Conservation (phyloP, 148 eudicot genomes). For the Amaranthus hypochondriacus region DNA sequence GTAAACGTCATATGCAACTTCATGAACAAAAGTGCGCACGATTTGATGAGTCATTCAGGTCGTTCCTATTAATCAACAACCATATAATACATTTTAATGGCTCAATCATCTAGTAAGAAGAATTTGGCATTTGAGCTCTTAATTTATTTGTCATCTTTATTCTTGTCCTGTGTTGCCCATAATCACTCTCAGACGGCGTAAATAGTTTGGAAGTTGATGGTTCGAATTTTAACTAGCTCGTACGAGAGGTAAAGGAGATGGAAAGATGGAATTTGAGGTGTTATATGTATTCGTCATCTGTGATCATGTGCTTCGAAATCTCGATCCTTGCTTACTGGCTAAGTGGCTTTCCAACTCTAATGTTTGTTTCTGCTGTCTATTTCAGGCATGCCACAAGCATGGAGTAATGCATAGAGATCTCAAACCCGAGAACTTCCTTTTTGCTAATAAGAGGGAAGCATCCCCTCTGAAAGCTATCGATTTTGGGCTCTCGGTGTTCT, state of each 20-base stretch:
- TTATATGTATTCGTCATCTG: background rate
- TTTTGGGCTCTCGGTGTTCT: constrained; percentile 48
- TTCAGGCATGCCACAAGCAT: constrained; percentile 39
- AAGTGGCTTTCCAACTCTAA: background rate
- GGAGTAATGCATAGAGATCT: constrained; percentile 50
- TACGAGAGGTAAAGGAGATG: no score
- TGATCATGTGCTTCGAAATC: background rate
- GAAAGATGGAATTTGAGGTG: no score
- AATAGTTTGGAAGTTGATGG: background rate
- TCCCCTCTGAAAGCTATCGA: constrained; percentile 44
- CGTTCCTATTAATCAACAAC: no score
- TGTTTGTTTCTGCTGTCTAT: background rate
- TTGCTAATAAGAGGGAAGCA: constrained; percentile 40
- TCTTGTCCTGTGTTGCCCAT: background rate
- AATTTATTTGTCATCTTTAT: no score
- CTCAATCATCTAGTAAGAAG: no score
- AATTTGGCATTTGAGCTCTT: no score
- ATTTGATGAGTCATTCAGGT: no score
- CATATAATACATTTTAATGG: no score
- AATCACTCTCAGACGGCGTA: no score
- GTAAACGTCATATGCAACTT: no score
- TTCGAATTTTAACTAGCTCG: no score
- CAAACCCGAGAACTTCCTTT: constrained; percentile 48
- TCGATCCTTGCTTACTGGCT: background rate
- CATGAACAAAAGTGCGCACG: background rate